Percentiles rank a stretch among this genome's conserved stretches.
These are phyloP conservation scores for Fusarium clavum DNA, from an alignment of 2,329 filamentous ascomycete genomes.

Conservation along the genomic window DNA sequence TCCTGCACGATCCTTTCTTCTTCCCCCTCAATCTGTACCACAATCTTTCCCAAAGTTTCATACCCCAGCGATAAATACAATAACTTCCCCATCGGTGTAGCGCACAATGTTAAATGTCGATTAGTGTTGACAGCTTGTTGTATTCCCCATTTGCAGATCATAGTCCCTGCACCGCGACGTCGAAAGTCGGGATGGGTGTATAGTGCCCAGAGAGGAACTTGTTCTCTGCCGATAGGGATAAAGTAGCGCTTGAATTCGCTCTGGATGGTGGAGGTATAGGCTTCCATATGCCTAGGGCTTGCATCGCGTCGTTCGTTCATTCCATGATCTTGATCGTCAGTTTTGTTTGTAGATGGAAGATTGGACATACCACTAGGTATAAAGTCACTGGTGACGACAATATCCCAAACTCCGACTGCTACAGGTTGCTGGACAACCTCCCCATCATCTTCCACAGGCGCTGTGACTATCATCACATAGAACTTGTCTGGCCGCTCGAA, in stretches of 20 bases:
- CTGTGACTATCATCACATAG: background rate
- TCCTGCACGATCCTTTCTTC: slow-evolving; percentile 8
- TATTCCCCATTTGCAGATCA: slow-evolving; percentile 16
- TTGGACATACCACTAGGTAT: background rate
- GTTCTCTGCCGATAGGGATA: accelerated
- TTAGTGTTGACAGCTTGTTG: background rate
- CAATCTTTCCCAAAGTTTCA: background rate
- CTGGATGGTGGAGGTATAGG: background rate
- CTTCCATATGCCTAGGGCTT: slow-evolving; percentile 2
- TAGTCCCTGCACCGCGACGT: background rate
- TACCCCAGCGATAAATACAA: slow-evolving; percentile 1
- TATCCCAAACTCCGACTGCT: background rate
- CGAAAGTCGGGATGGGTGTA: slow-evolving; percentile 8
- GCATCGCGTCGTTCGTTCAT: slow-evolving; percentile 9
- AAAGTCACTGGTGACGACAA: background rate
- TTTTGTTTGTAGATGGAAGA: accelerated
- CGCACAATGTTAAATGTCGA: background rate
- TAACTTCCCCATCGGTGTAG: background rate
- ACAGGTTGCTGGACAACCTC: background rate
- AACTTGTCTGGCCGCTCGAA: slow-evolving; percentile 10
- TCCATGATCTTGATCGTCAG: slow-evolving; percentile 9
- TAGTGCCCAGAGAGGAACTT: background rate
- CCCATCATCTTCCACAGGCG: background rate
- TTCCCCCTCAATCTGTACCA: slow-evolving; percentile 1
- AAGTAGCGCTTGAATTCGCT: background rate